A percentile compares a stretch with the other conserved stretches of the same genome.
Evolutionary conservation across 1,139 yeast genomes (phyloP).

Genomic region (Suhomyces panamericanus): DNA sequence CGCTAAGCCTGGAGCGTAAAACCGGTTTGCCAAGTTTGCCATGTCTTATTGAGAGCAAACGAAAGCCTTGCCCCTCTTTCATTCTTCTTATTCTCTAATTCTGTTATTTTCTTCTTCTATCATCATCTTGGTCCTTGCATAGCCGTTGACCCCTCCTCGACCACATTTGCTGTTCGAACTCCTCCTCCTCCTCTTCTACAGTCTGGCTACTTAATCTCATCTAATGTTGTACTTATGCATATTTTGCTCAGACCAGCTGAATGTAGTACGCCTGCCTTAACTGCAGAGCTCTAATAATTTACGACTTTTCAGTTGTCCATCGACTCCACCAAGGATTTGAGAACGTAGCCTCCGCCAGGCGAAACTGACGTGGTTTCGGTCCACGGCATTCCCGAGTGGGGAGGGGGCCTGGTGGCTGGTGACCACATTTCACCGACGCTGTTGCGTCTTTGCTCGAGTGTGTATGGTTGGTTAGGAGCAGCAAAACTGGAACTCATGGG

Average conservation of each 20-base stretch:
- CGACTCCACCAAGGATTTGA: constrained; percentile 47
- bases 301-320: constrained; percentile 30
- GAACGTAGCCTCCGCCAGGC: constrained; percentile 27
- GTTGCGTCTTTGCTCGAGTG: constrained; percentile 7
- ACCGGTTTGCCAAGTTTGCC: background rate
- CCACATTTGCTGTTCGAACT: no score
- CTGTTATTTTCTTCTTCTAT: no score
- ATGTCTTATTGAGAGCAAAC: background rate
- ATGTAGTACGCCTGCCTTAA: constrained; percentile 1
- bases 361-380: background rate
- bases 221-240: constrained; percentile 1
- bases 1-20: no score
- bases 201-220: background rate
- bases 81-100: no score
- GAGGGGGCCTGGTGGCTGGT: constrained; percentile 1
- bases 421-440: constrained; percentile 8
- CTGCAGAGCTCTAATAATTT: constrained; percentile 4
- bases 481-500: background rate
- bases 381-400: constrained; percentile 3
- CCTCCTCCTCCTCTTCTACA: background rate
- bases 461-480: constrained; percentile 1
- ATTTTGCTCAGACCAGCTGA: constrained; percentile 9
- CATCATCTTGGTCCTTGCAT: no score
- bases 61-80: background rate
- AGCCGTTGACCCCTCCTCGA: no score